Percentiles rank a stretch among this genome's conserved stretches.
These are phyloP conservation scores for Nephelium lappaceum DNA, from an alignment of 345 rosid genomes.

Conservation along the genomic window DNA sequence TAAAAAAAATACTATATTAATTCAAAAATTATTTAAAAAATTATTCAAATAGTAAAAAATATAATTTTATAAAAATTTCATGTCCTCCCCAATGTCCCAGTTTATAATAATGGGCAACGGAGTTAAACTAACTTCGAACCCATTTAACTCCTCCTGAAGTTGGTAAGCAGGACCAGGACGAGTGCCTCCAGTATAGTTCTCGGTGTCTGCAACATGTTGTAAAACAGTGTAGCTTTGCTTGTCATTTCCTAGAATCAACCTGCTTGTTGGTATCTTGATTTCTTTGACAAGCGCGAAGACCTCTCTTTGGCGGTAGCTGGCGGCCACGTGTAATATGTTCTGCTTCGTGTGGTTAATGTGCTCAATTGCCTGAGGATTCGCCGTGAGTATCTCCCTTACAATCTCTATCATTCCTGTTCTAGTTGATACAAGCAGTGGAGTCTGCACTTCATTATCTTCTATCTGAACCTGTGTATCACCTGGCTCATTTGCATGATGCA, in stretches of 20 bases:
- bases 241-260: background rate
- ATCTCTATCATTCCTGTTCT: background rate
- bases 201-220: background rate
- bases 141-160: background rate
- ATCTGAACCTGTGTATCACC: background rate
- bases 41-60: too few species aligned
- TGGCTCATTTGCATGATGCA: background rate
- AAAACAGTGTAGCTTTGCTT: background rate
- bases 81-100: too few species aligned
- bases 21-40: too few species aligned
- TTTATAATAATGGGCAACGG: background rate
- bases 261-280: background rate
- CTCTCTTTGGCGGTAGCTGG: background rate
- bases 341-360: background rate
- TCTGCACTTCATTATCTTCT: background rate
- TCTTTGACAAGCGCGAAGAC: background rate
- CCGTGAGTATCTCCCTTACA: background rate
- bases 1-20: too few species aligned
- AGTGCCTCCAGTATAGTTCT: background rate
- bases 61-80: too few species aligned
- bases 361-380: background rate
- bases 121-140: background rate
- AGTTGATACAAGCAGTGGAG: background rate
- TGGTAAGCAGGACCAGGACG: background rate
- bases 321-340: slow-evolving; percentile 6